These are phyloP conservation scores for Monilinia fructicola DNA, from an alignment of 2,329 filamentous ascomycete genomes.

Conservation along the genomic window DNA sequence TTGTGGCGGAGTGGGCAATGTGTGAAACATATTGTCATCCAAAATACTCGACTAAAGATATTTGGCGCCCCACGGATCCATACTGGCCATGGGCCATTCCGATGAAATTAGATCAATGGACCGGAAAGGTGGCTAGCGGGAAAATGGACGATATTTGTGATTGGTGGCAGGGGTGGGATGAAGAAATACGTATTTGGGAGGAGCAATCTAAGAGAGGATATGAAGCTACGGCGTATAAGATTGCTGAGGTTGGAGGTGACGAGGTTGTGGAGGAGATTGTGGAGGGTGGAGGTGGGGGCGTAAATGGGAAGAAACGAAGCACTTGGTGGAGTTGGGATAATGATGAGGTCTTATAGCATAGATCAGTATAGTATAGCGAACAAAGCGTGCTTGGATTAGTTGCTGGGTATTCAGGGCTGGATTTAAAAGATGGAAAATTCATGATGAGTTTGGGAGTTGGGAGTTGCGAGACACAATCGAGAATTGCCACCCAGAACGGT, in stretches of 20 bases:
- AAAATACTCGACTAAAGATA: slow-evolving; percentile 45
- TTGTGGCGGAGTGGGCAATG: slow-evolving; percentile 52
- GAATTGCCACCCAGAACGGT: background rate
- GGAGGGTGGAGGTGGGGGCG: background rate
- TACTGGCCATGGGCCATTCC: slow-evolving; percentile 60
- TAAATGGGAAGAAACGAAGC: background rate
- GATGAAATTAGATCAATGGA: slow-evolving; percentile 63
- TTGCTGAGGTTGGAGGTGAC: slow-evolving; percentile 1
- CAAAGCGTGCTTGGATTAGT: slow-evolving; percentile 5
- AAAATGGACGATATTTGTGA: slow-evolving; percentile 9
- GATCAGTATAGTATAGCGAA: background rate
- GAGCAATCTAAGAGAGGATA: background rate
- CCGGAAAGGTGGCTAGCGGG: slow-evolving; percentile 34
- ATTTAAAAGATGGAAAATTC: slow-evolving; percentile 14
- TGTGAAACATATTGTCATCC: slow-evolving; percentile 57
- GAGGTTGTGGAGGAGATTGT: slow-evolving; percentile 4
- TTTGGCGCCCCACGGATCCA: slow-evolving; percentile 58
- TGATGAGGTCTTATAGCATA: slow-evolving; percentile 1
- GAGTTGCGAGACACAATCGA: background rate
- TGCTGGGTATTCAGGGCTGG: background rate
- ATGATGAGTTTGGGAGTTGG: background rate
- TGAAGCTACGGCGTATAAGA: background rate
- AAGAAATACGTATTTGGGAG: slow-evolving; percentile 8
- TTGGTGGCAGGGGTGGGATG: slow-evolving; percentile 16
- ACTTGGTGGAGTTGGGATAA: slow-evolving; percentile 19